Conservation (phyloP, 2,329 filamentous ascomycete genomes). For the Dichotomopilus funicola region DNA sequence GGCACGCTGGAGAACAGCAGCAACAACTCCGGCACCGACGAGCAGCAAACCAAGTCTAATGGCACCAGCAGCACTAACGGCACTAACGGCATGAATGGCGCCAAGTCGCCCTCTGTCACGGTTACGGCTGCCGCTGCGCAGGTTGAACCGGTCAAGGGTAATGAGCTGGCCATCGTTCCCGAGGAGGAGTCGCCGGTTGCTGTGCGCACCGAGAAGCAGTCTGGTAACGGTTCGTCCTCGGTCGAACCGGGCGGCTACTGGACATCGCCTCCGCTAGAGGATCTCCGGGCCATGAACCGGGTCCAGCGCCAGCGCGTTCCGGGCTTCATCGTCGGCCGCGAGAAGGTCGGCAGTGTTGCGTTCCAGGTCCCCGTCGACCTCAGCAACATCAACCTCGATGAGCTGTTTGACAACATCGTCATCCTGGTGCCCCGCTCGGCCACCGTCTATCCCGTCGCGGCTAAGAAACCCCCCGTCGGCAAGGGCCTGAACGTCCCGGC, state of each 20-base stretch:
- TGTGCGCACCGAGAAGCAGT: constrained; percentile 34
- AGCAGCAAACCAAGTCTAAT: constrained; percentile 52
- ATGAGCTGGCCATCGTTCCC: constrained; percentile 71
- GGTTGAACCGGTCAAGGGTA: constrained; percentile 65
- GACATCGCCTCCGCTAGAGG: constrained; percentile 69
- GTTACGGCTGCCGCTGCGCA: constrained; percentile 36
- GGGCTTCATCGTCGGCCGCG: constrained; percentile 74
- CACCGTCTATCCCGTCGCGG: constrained; percentile 75
- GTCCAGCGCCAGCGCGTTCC: constrained; percentile 68
- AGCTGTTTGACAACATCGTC: constrained; percentile 72
- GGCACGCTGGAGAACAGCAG: constrained; percentile 38
- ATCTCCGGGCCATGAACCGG: constrained; percentile 73
- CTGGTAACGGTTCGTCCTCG: constrained; percentile 10
- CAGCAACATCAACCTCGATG: constrained; percentile 68
- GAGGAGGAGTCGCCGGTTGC: constrained; percentile 53
- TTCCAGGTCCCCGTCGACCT: constrained; percentile 83
- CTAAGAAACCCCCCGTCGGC: constrained; percentile 74
- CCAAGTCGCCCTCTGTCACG: constrained; percentile 27
- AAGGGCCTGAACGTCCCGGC: constrained; percentile 90
- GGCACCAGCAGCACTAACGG: constrained; percentile 36
- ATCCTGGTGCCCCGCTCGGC: constrained; percentile 69
- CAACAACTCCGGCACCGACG: constrained; percentile 49
- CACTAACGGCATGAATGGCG: constrained; percentile 34
- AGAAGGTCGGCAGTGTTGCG: constrained; percentile 71
- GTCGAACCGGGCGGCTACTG: constrained; percentile 70